Base-by-base conservation (phyloP, 2,329 filamentous ascomycete genomes). In the Fonsecaea erecta region DNA sequence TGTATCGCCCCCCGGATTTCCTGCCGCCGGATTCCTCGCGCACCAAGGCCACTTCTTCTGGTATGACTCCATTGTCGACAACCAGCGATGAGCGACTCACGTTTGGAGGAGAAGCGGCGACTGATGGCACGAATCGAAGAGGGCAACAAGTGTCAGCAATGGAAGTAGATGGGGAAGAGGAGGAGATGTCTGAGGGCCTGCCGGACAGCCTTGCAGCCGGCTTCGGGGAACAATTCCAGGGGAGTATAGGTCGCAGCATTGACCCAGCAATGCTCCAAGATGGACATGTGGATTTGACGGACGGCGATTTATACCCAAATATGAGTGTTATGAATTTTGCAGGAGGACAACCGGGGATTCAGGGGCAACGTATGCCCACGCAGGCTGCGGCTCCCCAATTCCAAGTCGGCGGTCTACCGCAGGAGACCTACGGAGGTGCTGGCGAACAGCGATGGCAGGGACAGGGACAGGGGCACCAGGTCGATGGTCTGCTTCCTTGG, bases 1-100 rank as follows among this genome's bases (percentile, higher is more conserved):
- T 55, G 30, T 68, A 68, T 58, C 62, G 37, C 6, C 62, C 62
- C 3, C 65, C 65, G n/a, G 66, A 68, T 52, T 26, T 68, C 18
- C 65, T 51, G 35, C 48, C 54, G 21, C 30, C 53, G 18, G n/a
- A 30, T 40, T 26, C 34, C 26, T 59, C 62, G 12, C 48, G 52
- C 21, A 37, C 18, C 26, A 26, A 57, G 24, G 48, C 58, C 24
- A 34, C 35, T 12, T 62, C 62, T 40, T 62, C 62, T 26, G 40
- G 24, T 8, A 46, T 51, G 43, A 53, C 59, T 3, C 62, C 54
- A 18, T 12, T 52, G 11, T 63, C 52, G 18, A 37, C 48, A 18
- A 24, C 52, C 8, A 21, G 32, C 11, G 48, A 63, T 37, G 62
- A 48, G 3, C 30, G 48, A 35, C n/a, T 54, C 21, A 51, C 48